These are phyloP conservation scores for Penicillium lividum DNA, from an alignment of 495 filamentous ascomycete species.

Conservation along the genomic window DNA sequence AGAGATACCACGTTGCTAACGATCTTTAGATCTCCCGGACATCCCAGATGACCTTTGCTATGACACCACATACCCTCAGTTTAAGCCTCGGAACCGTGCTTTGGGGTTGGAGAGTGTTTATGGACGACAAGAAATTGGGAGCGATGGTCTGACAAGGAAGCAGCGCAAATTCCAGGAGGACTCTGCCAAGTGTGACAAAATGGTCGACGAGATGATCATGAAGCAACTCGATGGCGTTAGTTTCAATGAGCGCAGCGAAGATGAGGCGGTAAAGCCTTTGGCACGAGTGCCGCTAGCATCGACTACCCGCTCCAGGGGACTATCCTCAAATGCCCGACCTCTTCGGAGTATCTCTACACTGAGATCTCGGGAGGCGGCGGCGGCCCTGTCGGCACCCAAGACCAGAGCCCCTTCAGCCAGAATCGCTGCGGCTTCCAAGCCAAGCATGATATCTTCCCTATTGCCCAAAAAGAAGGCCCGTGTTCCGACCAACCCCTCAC, in stretches of 20 bases:
- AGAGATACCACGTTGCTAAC: slow-evolving; percentile 42
- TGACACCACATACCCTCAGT: slow-evolving; percentile 52
- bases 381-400: slow-evolving; percentile 50
- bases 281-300: slow-evolving; percentile 19
- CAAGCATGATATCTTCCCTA: slow-evolving; percentile 37
- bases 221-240: slow-evolving; percentile 59
- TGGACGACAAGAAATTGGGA: slow-evolving; percentile 64
- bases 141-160: slow-evolving; percentile 64
- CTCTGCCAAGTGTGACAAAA: slow-evolving; percentile 38
- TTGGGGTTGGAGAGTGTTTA: slow-evolving; percentile 61
- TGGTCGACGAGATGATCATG: slow-evolving; percentile 61
- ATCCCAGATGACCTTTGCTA: slow-evolving; percentile 74
- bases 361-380: slow-evolving; percentile 55
- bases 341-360: slow-evolving; percentile 43
- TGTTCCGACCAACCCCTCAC: slow-evolving; percentile 48
- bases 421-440: slow-evolving; percentile 42
- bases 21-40: slow-evolving; percentile 64
- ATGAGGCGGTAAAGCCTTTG: slow-evolving; percentile 23
- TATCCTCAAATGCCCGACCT: slow-evolving; percentile 26
- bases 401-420: slow-evolving; percentile 34
- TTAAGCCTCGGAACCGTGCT: slow-evolving; percentile 65
- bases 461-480: slow-evolving; percentile 43
- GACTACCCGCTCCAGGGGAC: slow-evolving; percentile 27
- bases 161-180: slow-evolving; percentile 63
- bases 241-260: slow-evolving; percentile 48